Evolutionary conservation across 75 land plant genomes (phyloP).

Genomic region (Cupressus sempervirens): DNA sequence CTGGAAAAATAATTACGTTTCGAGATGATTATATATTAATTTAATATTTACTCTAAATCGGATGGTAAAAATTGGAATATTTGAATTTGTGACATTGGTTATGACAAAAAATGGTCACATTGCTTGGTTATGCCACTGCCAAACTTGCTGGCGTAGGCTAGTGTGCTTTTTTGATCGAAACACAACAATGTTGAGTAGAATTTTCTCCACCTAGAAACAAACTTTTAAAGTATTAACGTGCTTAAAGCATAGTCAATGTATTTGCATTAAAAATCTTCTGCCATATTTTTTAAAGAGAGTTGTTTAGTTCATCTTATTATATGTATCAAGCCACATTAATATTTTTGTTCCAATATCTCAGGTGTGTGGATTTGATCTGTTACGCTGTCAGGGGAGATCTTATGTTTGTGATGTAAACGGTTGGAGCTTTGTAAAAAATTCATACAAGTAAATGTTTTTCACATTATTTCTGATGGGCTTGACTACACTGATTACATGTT

Average conservation of each 20-base stretch:
- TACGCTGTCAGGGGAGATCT: constrained; percentile 93
- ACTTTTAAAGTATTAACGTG: not conserved
- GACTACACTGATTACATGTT: not conserved
- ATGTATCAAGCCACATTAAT: not conserved
- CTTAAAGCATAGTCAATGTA: not conserved
- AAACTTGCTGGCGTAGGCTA: not conserved
- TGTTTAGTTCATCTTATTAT: not conserved
- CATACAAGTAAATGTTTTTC: constrained; percentile 71
- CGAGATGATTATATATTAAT: too few species aligned
- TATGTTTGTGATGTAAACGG: constrained; percentile 99
- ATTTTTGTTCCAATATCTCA: constrained; percentile 14
- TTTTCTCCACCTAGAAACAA: not conserved
- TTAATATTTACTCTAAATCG: too few species aligned
- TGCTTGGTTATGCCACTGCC: too few species aligned
- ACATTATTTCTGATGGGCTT: not conserved
- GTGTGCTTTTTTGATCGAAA: not conserved
- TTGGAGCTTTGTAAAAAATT: constrained; percentile 99
- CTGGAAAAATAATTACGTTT: too few species aligned
- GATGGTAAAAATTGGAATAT: too few species aligned
- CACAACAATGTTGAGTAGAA: not conserved
- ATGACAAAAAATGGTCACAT: too few species aligned
- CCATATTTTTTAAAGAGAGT: not conserved
- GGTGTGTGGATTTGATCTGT: constrained; percentile 99
- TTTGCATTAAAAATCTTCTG: not conserved
- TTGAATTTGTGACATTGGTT: too few species aligned